Base-by-base conservation (phyloP, 805 yeast species). In the Allodekkera sacchari region DNA sequence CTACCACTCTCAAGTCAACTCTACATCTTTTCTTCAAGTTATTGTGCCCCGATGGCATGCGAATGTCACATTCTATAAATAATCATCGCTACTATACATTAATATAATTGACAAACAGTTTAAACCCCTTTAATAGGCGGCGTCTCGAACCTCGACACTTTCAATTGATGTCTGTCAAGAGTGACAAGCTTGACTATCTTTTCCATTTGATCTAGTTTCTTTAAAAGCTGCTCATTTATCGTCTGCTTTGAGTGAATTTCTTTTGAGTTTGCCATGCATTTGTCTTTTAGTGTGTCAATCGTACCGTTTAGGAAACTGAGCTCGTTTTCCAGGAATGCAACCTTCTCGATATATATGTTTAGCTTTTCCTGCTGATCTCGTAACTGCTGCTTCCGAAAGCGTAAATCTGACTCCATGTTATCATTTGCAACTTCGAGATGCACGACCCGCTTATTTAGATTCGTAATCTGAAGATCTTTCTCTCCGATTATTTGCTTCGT, bases 321-420 rank as follows among this genome's bases (percentile, higher is more conserved):
- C 18, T 51, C 52, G 31, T 41, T 40, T 32, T 52, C 56, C 25
- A 47, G 29, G 13, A 38, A 21, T 4, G 57, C 53, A 22, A 48
- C 25, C 19, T 28, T 35, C 32, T 53, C 58, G 7, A 52, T 23
- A 18, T 36, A 32, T 14, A 39, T 41, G 28, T 44, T 43, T 3
- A 42, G 31, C 14, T 22, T 22, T n/a, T 45, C 50, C 7, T 27
- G 31, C 13, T 37, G 38, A 13, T 31, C 20, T 9, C 16, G 28
- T 2, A 37, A 22, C 6, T 37, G 18, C 6, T 37, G 26, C 20
- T 34, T 32, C 7, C 38, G 16, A 6, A 41, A 39, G n/a, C 57
- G 38, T 11, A 47, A 20, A 1, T 36, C 34, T 12, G 47, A 40
- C 22, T 47, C 50, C 18, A 50, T 27, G 13, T 40, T 19, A 32